A percentile compares a stretch with the other conserved stretches of the same genome.
These are phyloP conservation scores for Phytophthora idaei DNA, from an alignment of 352 stramenopile species.

Conservation along the genomic window DNA sequence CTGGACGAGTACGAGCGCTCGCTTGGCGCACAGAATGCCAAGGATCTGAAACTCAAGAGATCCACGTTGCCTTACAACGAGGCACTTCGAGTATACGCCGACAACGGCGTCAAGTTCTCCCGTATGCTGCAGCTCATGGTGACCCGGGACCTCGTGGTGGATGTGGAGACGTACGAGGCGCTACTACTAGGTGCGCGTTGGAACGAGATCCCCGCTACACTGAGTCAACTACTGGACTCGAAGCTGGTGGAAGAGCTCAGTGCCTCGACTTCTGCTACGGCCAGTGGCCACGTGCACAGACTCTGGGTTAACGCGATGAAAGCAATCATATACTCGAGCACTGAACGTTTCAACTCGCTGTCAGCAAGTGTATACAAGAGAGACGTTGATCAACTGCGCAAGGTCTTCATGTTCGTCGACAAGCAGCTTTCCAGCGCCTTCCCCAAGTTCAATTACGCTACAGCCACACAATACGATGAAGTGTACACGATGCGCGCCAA, in stretches of 20 bases:
- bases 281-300: constrained; percentile 44
- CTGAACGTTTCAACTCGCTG: constrained; percentile 58
- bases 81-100: constrained; percentile 60
- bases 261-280: constrained; percentile 6
- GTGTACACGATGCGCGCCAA: constrained; percentile 71
- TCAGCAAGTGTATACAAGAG: constrained; percentile 39
- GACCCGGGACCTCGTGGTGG: constrained; percentile 46
- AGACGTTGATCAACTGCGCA: constrained; percentile 57
- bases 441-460: constrained; percentile 51
- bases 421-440: constrained; percentile 65
- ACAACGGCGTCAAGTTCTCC: constrained; percentile 59
- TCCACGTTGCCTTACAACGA: constrained; percentile 60
- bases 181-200: constrained; percentile 69
- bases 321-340: constrained; percentile 65
- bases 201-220: constrained; percentile 65
- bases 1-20: constrained; percentile 58
- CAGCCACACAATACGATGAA: constrained; percentile 48
- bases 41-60: constrained; percentile 22
- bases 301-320: constrained; percentile 74
- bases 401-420: constrained; percentile 62
- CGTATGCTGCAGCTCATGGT: constrained; percentile 70
- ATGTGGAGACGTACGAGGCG: constrained; percentile 65
- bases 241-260: constrained; percentile 46
- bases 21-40: not conserved
- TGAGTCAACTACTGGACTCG: constrained; percentile 63